These are phyloP conservation scores for Mychonastes homosphaera DNA, from an alignment of 139 green algal species.

Conservation along the genomic window DNA sequence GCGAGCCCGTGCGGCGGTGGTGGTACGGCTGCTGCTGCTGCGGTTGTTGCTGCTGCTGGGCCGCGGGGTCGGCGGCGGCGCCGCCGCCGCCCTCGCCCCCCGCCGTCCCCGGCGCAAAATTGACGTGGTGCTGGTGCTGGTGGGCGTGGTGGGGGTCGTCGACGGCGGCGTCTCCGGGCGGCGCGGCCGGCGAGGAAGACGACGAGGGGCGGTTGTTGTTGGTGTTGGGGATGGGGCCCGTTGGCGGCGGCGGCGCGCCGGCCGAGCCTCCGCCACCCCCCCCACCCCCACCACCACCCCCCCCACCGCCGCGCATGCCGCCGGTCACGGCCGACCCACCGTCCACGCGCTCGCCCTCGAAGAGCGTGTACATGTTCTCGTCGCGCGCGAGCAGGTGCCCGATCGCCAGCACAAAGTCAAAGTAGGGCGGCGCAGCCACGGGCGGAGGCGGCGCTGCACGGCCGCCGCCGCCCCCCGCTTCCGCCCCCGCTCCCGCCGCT, in stretches of 20 bases:
- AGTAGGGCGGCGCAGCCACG: slow-evolving; percentile 11
- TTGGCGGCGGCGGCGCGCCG: not conserved
- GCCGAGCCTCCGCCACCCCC: not conserved
- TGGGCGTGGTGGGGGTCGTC: not conserved
- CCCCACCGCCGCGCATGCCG: not conserved
- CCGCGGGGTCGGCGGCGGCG: not conserved
- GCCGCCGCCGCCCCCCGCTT: no score
- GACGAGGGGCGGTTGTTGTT: not conserved
- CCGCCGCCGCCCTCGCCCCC: not conserved
- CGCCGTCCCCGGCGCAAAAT: not conserved
- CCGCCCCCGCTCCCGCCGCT: no score
- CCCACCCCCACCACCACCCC: not conserved
- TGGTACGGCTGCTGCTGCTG: not conserved
- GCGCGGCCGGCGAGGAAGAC: not conserved
- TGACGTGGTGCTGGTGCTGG: slow-evolving; percentile 6
- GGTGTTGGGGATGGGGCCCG: slow-evolving; percentile 7
- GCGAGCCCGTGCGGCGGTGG: not conserved
- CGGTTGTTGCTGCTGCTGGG: slow-evolving; percentile 6
- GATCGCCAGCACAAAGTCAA: slow-evolving; percentile 72
- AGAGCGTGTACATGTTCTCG: slow-evolving; percentile 90
- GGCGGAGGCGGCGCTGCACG: not conserved
- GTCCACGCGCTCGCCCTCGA: slow-evolving; percentile 56
- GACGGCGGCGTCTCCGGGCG: not conserved
- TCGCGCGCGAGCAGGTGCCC: slow-evolving; percentile 89
- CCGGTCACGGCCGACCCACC: slow-evolving; percentile 19